Evolutionary conservation across 2,329 filamentous ascomycete species (phyloP).

Genomic region (Microcyclosporella mali): DNA sequence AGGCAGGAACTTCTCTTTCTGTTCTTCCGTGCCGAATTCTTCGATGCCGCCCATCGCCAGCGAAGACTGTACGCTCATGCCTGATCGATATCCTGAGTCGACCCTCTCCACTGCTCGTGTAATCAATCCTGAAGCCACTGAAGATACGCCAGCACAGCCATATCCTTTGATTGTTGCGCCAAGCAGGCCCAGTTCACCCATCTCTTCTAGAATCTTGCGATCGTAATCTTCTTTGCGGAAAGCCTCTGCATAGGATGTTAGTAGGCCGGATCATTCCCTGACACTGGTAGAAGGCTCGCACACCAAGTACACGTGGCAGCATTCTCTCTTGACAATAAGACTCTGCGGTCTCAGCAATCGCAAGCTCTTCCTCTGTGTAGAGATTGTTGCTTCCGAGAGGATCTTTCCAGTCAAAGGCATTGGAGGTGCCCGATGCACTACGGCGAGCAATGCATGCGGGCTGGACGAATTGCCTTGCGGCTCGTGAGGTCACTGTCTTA

Average conservation of each 20-base stretch:
- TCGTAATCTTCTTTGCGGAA: constrained; percentile 86
- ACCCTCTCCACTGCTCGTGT: constrained; percentile 85
- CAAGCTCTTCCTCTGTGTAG: constrained; percentile 82
- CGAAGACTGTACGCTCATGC: constrained; percentile 89
- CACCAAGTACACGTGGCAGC: constrained; percentile 79
- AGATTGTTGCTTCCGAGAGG: constrained; percentile 69
- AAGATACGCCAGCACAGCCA: constrained; percentile 80
- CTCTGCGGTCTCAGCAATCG: constrained; percentile 84
- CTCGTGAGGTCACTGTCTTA: constrained; percentile 36
- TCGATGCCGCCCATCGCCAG: constrained; percentile 90
- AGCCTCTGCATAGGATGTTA: constrained; percentile 53
- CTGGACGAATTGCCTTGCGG: constrained; percentile 35
- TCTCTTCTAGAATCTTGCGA: constrained; percentile 76
- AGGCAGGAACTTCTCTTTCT: constrained; percentile 78
- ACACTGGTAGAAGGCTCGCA: constrained; percentile 6
- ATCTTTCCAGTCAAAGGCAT: constrained; percentile 82
- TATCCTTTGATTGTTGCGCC: constrained; percentile 83
- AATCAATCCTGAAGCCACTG: constrained; percentile 82
- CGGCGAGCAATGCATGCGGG: constrained; percentile 31
- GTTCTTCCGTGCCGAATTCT: constrained; percentile 78
- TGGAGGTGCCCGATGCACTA: constrained; percentile 36
- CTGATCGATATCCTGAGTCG: constrained; percentile 84
- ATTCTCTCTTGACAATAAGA: constrained; percentile 89
- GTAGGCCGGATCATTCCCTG: neutral
- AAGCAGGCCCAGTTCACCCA: constrained; percentile 85